A percentile compares a stretch with the other conserved stretches of the same genome.
Evolutionary conservation across 1,139 yeast species (phyloP).

Genomic region (Yamadazyma spencermartinsiae): DNA sequence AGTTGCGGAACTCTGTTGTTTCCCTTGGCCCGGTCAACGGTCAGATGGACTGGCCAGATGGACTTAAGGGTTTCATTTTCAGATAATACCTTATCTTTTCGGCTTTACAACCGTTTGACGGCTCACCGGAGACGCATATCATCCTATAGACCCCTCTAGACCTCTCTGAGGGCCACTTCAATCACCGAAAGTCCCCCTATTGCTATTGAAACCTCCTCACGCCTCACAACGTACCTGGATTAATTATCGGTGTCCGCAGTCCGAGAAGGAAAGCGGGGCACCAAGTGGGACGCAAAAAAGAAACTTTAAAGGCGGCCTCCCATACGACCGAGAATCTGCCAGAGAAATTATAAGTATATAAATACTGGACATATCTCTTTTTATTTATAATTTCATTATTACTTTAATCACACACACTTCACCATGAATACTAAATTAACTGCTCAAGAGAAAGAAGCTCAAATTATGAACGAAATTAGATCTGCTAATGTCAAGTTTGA

Average conservation of each 20-base stretch:
- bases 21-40: constrained; percentile 1
- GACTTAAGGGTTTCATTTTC: too few species aligned
- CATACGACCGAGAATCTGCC: constrained; percentile 3
- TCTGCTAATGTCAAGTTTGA: constrained; percentile 35
- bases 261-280: constrained; percentile 2
- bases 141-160: too few species aligned
- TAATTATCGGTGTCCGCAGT: constrained; percentile 2
- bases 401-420: background rate
- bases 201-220: background rate
- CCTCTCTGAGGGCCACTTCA: too few species aligned
- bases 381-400: background rate
- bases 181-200: background rate
- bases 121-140: too few species aligned
- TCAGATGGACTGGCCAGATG: too few species aligned
- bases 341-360: constrained; percentile 1
- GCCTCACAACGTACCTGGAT: constrained; percentile 1
- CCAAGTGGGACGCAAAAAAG: constrained; percentile 1
- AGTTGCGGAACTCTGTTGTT: too few species aligned
- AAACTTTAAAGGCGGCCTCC: background rate
- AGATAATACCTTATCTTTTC: background rate
- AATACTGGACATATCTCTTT: background rate
- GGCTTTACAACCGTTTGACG: too few species aligned
- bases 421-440: constrained; percentile 21
- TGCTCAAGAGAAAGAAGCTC: constrained; percentile 50
- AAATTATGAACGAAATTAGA: constrained; percentile 50